phyloP scores from a whole-genome alignment of 23 red algal species.

The Gracilaria domingensis region DNA sequence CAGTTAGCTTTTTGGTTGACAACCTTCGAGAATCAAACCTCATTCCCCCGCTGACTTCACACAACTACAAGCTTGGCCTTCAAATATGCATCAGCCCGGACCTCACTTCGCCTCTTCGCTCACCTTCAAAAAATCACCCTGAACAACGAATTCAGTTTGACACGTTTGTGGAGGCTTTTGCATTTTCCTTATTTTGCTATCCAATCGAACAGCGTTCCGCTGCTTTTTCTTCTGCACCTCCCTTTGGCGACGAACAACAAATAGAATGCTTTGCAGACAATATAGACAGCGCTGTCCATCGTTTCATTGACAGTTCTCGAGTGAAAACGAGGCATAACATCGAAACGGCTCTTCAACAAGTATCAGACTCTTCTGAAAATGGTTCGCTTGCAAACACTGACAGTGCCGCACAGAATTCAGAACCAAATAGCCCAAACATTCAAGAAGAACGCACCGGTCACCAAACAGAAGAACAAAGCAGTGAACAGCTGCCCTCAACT shows the following conservation, averaged over 20 bases:
- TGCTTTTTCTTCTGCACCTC: neutral
- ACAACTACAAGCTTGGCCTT: constrained; percentile 27
- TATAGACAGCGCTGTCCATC: neutral
- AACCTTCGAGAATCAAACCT: neutral
- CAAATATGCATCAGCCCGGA: constrained; percentile 17
- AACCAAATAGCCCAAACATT: neutral
- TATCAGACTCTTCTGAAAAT: neutral
- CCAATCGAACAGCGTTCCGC: constrained; percentile 7
- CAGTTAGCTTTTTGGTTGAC: constrained; percentile 15
- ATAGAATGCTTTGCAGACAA: constrained; percentile 2
- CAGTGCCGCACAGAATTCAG: neutral
- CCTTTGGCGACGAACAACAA: neutral
- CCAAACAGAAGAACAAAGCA: neutral
- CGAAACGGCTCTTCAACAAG: neutral
- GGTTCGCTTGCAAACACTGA: neutral
- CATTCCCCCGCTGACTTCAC: constrained; percentile 16
- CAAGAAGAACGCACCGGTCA: neutral
- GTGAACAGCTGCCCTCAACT: neutral
- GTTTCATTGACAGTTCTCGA: neutral
- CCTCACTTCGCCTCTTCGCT: constrained; percentile 7
- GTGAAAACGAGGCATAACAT: neutral
- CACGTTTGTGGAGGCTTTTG: constrained; percentile 32
- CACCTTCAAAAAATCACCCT: constrained; percentile 40
- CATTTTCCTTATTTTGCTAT: constrained; percentile 41
- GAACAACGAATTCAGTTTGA: constrained; percentile 41